phyloP scores from a whole-genome alignment of 345 rosid species.

The Populus nigra region DNA sequence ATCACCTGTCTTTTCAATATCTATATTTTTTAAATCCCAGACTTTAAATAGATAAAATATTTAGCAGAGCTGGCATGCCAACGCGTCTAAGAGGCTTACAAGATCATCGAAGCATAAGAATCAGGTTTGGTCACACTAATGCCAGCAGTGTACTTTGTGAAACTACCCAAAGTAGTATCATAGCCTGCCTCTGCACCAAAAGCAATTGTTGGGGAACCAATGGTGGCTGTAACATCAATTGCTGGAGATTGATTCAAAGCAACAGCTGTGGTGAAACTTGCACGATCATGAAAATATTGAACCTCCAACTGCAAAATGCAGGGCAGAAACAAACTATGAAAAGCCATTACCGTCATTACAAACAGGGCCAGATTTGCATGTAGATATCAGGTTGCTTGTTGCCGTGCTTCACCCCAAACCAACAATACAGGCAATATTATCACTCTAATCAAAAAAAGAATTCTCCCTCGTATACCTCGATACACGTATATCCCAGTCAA shows the following conservation, averaged over 20 bases:
- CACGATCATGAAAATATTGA: conserved; percentile 81
- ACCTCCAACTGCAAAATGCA: conserved; percentile 62
- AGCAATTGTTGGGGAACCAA: conserved; percentile 75
- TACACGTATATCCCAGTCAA: too few relatives aligned
- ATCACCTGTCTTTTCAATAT: neutral
- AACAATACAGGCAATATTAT: neutral
- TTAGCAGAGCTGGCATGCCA: neutral
- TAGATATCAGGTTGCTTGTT: too few relatives aligned
- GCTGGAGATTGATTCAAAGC: conserved; percentile 70
- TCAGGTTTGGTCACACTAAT: conserved; percentile 72
- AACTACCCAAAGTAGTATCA: conserved; percentile 56
- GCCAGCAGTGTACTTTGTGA: conserved; percentile 84
- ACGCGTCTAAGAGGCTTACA: conserved; percentile 47
- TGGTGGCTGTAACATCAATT: conserved; percentile 70
- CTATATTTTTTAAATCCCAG: neutral
- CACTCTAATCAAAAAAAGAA: neutral
- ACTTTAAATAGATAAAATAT: neutral
- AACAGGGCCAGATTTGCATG: neutral
- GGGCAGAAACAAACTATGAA: conserved; percentile 7
- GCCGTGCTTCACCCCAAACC: neutral
- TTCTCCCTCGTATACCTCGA: neutral
- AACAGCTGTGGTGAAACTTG: conserved; percentile 60
- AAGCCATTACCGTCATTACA: neutral
- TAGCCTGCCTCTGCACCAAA: conserved; percentile 97
- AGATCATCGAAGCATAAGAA: conserved; percentile 59